Evolutionary conservation across 2,329 filamentous ascomycete genomes (phyloP).

Genomic region (Beauveria pseudobassiana): DNA sequence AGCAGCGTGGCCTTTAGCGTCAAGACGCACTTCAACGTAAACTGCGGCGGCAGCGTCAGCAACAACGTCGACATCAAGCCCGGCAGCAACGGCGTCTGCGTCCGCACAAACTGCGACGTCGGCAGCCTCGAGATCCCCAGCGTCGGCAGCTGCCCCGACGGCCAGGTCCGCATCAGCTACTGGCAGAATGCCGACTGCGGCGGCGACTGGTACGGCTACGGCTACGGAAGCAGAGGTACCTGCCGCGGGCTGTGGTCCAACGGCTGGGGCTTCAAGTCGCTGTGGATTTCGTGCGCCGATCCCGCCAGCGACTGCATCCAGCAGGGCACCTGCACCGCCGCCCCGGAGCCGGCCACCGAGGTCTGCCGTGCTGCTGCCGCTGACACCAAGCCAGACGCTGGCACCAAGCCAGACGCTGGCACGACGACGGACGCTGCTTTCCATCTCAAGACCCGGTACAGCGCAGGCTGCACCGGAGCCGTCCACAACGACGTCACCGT

Average conservation of each 20-base stretch:
- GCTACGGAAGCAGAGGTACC: neutral
- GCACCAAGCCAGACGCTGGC: neutral
- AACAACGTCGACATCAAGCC: neutral
- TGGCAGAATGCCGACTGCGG: neutral
- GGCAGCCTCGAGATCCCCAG: neutral
- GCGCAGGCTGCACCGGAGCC: neutral
- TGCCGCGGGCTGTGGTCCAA: neutral
- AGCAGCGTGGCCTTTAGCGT: neutral
- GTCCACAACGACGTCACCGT: neutral
- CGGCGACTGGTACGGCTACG: constrained; percentile 5
- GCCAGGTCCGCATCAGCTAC: constrained; percentile 6
- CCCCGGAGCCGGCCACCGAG: neutral
- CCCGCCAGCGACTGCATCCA: neutral
- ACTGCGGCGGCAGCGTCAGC: neutral
- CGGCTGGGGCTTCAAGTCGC: neutral
- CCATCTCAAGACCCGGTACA: neutral
- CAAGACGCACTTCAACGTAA: neutral
- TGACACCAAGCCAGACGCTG: too few species aligned
- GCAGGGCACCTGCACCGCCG: neutral
- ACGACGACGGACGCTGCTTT: neutral
- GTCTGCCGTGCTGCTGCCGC: too few species aligned
- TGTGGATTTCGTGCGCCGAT: neutral
- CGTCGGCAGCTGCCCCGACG: constrained; percentile 2
- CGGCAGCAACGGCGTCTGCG: constrained; percentile 2
- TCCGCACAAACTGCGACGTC: neutral